Base-by-base conservation (phyloP, 148 eudicot genomes). In the Arbutus unedo region DNA sequence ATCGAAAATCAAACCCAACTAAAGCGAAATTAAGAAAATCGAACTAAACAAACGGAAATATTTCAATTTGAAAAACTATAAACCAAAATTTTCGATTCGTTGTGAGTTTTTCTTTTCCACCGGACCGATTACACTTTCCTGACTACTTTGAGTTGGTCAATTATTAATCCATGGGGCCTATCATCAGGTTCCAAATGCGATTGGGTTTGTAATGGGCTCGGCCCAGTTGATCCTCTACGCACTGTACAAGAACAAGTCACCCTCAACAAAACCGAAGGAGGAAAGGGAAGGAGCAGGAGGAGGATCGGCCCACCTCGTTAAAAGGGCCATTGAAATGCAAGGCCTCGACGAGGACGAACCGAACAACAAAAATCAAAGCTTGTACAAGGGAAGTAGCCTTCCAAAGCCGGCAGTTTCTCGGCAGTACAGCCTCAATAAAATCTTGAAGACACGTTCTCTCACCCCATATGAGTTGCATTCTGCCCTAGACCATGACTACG, bases 121-220 rank as follows among this genome's bases (percentile, higher is more conserved):
- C n/a, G n/a, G n/a, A n/a, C n/a, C n/a, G n/a, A n/a, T n/a, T n/a
- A n/a, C n/a, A n/a, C n/a, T n/a, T n/a, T n/a, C n/a, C n/a, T n/a
- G n/a, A n/a, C n/a, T n/a, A n/a, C n/a, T n/a, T n/a, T n/a, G n/a
- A n/a, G n/a, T n/a, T n/a, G n/a, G n/a, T n/a, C n/a, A n/a, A n/a
- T n/a, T n/a, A 50, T 19, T 47, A 47, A 48, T 41, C 16, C 3
- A 10, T 44, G 41, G 57, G 8, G 68, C 68, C 25, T 7, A 67
- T 80, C 0, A 79, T 41, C 80, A 89, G 91, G 82, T 89, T 49
- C 87, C 90, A 43, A 89, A 87, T 77, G 88, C 79, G 23, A 53
- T 87, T 10, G 91, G 91, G 25, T 80, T 86, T 44, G n/a, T 86
- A 7, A 76, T 87, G 75, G 86, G 88, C 55, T 71, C 85, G 4